Base-by-base conservation (phyloP, 2,329 filamentous ascomycete species). In the Colletotrichum tropicale region DNA sequence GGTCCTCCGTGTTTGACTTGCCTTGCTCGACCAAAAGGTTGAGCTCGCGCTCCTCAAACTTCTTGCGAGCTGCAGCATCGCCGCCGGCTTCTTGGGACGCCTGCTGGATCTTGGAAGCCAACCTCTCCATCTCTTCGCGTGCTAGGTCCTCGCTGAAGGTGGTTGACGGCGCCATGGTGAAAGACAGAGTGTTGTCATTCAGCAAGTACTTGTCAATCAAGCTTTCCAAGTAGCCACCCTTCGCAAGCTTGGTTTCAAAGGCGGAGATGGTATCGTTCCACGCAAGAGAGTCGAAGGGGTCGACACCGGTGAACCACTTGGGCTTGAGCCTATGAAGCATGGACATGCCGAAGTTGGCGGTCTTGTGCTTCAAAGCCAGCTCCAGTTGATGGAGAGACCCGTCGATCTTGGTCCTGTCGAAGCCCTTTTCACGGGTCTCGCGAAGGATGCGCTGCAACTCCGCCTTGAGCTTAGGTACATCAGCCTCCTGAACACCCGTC, bases 351-450 rank as follows among this genome's bases (percentile, higher is more conserved):
- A 99, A 99, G 81, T 94, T 96, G 70, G 97, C 95, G 1, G 96
- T 98, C 88, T 98, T 98, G 87, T 99, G 96, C 86, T 98, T 98
- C 65, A 98, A 87, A 0, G 93, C 91, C n/a, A 99, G 89, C 83
- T 99, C 97, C 6, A 98, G 87, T 84, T 98, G 96, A 83, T 99
- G 97, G 70, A 99, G 89, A 77, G 98, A 94, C 4, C 97, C 97
- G 77, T 98, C 95, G 75, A 99, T 95, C 85, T 99, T 99, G 80
- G 93, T 92, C 80, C 93, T 90, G 75, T 97, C 96, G 79, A 99
- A 98, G 0, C 97, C 96, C 75, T 93, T 94, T 30, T 92, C 87
- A 21, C 92, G 90, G 8, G 92, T 91, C 61, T 95, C 92, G 30
- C 88, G 88, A 70, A 98, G 88, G 5, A 96, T 95, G 34, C 91